Base-by-base conservation (phyloP, 2,329 filamentous ascomycete genomes). In the Davidsoniella eucalypti region DNA sequence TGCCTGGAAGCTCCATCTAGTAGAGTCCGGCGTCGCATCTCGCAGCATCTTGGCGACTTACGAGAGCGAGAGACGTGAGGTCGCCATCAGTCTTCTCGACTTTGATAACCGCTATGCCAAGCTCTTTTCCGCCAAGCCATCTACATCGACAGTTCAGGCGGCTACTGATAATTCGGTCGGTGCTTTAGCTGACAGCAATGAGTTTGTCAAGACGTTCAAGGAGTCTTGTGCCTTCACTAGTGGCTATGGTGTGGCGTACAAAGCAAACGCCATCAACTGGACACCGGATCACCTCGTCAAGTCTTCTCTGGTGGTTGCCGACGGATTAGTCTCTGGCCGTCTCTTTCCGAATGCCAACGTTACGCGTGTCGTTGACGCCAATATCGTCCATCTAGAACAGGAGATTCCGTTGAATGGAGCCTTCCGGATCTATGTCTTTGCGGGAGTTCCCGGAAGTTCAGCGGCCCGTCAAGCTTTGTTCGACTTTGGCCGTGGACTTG, bases 1-100 rank as follows among this genome's bases (percentile, higher is more conserved):
- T 39, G 88, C 88, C 6, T 96, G 88, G 88, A 96, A 96, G 69
- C 84, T 95, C 47, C 88, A 94, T 61, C 80, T 84, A 36, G 90
- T 95, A 8, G 87, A 94, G 61, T 72, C 74, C 23, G 87, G 87
- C 10, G 85, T 94, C 57, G 85, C 87, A 1, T 67, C 79, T 26
- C 81, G 84, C 54, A 75, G 76, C 2, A 71, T 92, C 16, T 73
- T 96, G 47, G 76, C 80, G 54, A 92, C 88, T 0, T 96, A 95
- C 63, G 86, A 95, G 66, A 72, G 74, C 2, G 88, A 95, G 65
- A 81, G 88, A 52, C 88, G 85, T 61, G 72, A 82, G 51, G 82
- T 93, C 40, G 90, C 90, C 4, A 84, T 94, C 64, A 84, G 77
- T 9, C 74, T 95, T 0, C 72, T 95, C 10, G 72, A 82, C 61